Percentiles rank a stretch among this genome's conserved stretches.
These are phyloP conservation scores for Nakazawaea ambrosiae DNA, from an alignment of 805 yeast genomes.

Conservation along the genomic window DNA sequence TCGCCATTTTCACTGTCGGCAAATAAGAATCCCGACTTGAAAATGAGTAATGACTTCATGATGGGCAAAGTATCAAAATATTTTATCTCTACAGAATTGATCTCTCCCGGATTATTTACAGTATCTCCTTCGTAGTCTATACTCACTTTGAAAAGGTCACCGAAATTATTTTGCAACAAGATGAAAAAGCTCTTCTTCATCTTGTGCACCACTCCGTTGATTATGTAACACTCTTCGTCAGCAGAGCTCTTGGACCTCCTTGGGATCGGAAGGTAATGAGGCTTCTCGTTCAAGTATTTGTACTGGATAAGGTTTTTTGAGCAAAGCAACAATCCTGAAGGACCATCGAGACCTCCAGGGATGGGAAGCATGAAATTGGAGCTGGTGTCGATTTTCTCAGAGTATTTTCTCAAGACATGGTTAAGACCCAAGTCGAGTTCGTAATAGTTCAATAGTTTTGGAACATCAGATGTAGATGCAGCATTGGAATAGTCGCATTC, in stretches of 20 bases:
- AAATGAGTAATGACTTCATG: conserved; percentile 47
- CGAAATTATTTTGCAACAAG: conserved; percentile 60
- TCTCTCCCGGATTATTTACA: conserved; percentile 25
- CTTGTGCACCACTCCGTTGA: conserved; percentile 57
- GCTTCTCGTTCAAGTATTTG: conserved; percentile 31
- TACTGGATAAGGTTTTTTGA: conserved; percentile 48
- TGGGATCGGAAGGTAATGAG: conserved; percentile 49
- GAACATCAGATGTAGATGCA: conserved; percentile 13
- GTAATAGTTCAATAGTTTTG: conserved; percentile 51
- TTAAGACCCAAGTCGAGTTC: conserved; percentile 84
- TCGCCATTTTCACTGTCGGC: conserved; percentile 58
- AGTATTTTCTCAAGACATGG: conserved; percentile 51
- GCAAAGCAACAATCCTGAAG: conserved; percentile 63
- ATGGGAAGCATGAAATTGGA: conserved; percentile 54
- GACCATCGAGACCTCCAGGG: conserved; percentile 69
- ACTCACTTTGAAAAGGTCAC: conserved; percentile 70
- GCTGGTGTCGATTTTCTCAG: conserved; percentile 29
- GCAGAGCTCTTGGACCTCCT: conserved; percentile 27
- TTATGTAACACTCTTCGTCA: conserved; percentile 28
- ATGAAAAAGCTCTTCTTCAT: conserved; percentile 59
- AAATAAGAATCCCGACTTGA: conserved; percentile 71
- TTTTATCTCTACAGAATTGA: conserved; percentile 38
- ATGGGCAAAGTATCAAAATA: conserved; percentile 76
- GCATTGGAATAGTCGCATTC: conserved; percentile 49
- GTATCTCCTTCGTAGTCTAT: conserved; percentile 37